A percentile compares a stretch with the other conserved stretches of the same genome.
phyloP scores from a whole-genome alignment of 306 rosid species.

The Medicago ruthenica region DNA sequence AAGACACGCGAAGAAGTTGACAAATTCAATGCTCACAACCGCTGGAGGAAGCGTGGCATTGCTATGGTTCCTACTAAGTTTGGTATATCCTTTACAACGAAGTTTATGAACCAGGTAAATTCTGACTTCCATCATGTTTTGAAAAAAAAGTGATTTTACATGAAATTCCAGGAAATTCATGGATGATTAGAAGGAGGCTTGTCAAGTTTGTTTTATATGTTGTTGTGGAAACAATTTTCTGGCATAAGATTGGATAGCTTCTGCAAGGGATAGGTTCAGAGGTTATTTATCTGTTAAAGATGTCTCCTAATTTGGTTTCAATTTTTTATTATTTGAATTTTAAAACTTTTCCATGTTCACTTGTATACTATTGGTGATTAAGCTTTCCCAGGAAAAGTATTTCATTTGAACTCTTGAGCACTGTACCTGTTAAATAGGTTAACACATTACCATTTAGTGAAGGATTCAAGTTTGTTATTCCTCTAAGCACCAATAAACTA shows the following conservation, averaged over 20 bases:
- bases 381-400: slow-evolving; percentile 19
- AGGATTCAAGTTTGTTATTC: slow-evolving; percentile 23
- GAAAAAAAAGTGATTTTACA: background rate
- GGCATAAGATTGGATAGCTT: slow-evolving; percentile 25
- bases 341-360: background rate
- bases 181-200: slow-evolving; percentile 23
- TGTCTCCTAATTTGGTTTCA: slow-evolving; percentile 17
- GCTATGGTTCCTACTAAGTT: slow-evolving; percentile 92
- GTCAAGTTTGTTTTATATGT: slow-evolving; percentile 34
- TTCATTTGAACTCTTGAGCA: background rate
- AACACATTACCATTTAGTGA: slow-evolving; percentile 3
- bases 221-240: slow-evolving; percentile 31
- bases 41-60: slow-evolving; percentile 94
- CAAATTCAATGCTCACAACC: slow-evolving; percentile 66
- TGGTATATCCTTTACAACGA: slow-evolving; percentile 87
- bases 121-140: slow-evolving; percentile 22
- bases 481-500: slow-evolving; percentile 28
- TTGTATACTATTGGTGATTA: slow-evolving; percentile 13
- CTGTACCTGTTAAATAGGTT: slow-evolving; percentile 9
- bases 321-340: no score
- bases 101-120: slow-evolving; percentile 92
- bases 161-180: slow-evolving; percentile 14
- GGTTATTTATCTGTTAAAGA: slow-evolving; percentile 28
- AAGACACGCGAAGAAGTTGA: slow-evolving; percentile 75
- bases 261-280: slow-evolving; percentile 21